A percentile compares a stretch with the other conserved stretches of the same genome.
These are phyloP conservation scores for Piloderma croceum DNA, from an alignment of 768 basidiomycete genomes.

Conservation along the genomic window DNA sequence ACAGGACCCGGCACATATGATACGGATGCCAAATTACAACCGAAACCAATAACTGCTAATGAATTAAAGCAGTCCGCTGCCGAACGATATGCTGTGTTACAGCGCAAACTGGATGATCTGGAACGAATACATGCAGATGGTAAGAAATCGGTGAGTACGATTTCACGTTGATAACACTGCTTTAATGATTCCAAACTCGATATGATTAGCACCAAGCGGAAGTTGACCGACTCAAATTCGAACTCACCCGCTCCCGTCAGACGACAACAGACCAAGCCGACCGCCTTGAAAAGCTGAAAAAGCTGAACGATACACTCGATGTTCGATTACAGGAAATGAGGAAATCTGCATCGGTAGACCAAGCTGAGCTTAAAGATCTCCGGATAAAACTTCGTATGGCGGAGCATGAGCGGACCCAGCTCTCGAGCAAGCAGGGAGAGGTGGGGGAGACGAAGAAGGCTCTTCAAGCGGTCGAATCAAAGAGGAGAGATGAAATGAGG, in stretches of 20 bases:
- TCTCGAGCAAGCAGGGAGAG: conserved; percentile 48
- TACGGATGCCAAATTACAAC: conserved; percentile 17
- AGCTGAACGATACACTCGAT: conserved; percentile 53
- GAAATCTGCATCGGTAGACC: conserved; percentile 41
- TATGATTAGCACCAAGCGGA: conserved; percentile 51
- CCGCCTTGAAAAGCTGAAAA: conserved; percentile 56
- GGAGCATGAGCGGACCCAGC: conserved; percentile 53
- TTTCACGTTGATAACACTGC: no score
- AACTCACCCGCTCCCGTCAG: conserved; percentile 47
- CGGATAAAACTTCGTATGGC: conserved; percentile 50
- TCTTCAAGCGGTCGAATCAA: conserved; percentile 43
- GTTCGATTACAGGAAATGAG: conserved; percentile 58
- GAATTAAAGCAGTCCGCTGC: conserved; percentile 11
- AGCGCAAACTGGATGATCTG: conserved; percentile 59
- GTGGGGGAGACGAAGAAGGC: conserved; percentile 45
- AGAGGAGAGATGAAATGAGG: conserved; percentile 47
- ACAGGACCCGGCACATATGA: conserved; percentile 33
- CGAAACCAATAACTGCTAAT: conserved; percentile 22
- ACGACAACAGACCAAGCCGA: conserved; percentile 44
- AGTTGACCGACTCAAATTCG: conserved; percentile 52
- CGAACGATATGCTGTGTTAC: conserved; percentile 51
- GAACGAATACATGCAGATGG: conserved; percentile 58
- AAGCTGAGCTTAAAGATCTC: conserved; percentile 59
- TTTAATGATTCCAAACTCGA: no score
- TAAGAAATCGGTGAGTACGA: conserved; percentile 53